These are phyloP conservation scores for Neoscytalidium dimidiatum DNA, from an alignment of 2,329 filamentous ascomycete species.

Conservation along the genomic window DNA sequence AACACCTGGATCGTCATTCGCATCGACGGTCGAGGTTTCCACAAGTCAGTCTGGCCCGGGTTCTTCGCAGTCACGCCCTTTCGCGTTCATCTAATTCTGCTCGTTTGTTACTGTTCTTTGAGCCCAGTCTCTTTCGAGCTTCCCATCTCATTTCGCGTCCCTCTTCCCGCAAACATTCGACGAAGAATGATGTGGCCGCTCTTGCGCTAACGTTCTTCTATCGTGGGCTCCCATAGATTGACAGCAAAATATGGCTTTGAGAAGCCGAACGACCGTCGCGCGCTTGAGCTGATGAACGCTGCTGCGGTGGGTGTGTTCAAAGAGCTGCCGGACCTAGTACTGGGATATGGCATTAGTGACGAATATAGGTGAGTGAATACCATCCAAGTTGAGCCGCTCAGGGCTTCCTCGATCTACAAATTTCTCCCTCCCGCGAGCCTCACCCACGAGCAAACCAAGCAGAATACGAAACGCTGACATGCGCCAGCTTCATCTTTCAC, in stretches of 20 bases:
- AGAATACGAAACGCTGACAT: neutral
- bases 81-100: conserved; percentile 17
- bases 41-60: conserved; percentile 62
- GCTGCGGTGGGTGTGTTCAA: conserved; percentile 83
- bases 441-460: neutral
- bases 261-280: conserved; percentile 89
- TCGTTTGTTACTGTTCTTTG: neutral
- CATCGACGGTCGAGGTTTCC: conserved; percentile 92
- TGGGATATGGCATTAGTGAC: conserved; percentile 93
- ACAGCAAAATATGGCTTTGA: conserved; percentile 80
- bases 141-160: too few relatives aligned
- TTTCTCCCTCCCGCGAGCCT: too few relatives aligned
- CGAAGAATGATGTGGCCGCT: neutral
- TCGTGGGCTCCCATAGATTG: conserved; percentile 55
- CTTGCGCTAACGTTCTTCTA: neutral
- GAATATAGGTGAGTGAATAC: conserved; percentile 70
- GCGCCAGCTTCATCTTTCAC: conserved; percentile 78
- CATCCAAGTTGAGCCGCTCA: too few relatives aligned
- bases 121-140: neutral
- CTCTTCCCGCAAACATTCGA: neutral
- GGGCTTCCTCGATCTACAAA: too few relatives aligned
- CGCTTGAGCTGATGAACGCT: conserved; percentile 90
- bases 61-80: too few relatives aligned
- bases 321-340: conserved; percentile 79
- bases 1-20: conserved; percentile 96